Evolutionary conservation across 306 rosid genomes (phyloP), one percentile per base, ranked within the genome.

Genomic region (Luffa aegyptiaca): DNA sequence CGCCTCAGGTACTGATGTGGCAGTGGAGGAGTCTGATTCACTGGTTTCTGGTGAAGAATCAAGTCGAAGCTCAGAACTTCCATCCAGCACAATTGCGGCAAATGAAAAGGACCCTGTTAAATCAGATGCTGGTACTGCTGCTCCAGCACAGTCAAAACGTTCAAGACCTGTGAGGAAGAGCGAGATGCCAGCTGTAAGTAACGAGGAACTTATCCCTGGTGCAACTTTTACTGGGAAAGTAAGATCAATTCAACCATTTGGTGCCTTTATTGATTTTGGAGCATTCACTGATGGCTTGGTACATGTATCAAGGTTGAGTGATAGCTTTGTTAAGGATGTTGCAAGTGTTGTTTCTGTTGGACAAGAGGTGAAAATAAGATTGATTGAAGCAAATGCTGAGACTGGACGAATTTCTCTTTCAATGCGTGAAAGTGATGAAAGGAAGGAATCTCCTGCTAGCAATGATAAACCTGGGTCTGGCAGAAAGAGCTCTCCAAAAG

Each of bases 251-350:
- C 98, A 89, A 81, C 96, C 98, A 76, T 96, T 96, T 84, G 99
- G 99, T 77, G 99, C 98, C 56, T 96, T 96, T 72, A 79, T 96
- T 84, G 99, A 96, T 85, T 83, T 96, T 61, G 99, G 99, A 78
- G 99, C 99, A 75, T 93, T 96, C 84, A 89, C 98, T 3, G 98
- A 96, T 57, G 99, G 99, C 73, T 94, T 96, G 46, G 94, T 96
- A 76, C 99, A 96, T 84, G 94, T 96, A 73, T 96, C 99, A 12
- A 88, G 84, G 92, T 80, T 96, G 87, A 93, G 97, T 81, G 99
- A 96, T 86, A 70, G 80, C 86, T 96, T 62, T 57, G 96, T 96
- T 80, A 90, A 90, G 88, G 99, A 96, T 80, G 91, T 96, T 72
- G 86, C 90, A 3, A 91, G 86, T 83, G 81, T 96, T 87, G 97